Conservation (phyloP, 345 rosid species). For the Pistacia integerrima region DNA sequence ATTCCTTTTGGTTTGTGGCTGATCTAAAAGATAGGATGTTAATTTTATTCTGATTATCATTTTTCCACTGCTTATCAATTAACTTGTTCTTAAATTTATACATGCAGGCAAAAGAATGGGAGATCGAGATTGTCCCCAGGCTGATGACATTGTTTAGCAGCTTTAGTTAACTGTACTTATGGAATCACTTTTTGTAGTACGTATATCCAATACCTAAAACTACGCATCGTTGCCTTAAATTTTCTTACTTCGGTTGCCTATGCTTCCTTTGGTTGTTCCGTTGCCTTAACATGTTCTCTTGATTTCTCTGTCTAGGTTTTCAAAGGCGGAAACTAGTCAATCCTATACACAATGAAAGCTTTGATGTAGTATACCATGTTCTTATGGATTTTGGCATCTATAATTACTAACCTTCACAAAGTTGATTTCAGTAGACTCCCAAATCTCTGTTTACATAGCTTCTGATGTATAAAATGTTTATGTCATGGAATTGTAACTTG, state of each 20-base stretch:
- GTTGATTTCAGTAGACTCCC: background rate
- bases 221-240: background rate
- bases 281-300: background rate
- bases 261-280: background rate
- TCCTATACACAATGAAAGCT: background rate
- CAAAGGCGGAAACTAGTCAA: background rate
- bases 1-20: constrained; percentile 73
- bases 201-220: background rate
- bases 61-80: background rate
- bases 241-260: background rate
- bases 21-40: background rate
- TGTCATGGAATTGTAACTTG: background rate
- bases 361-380: background rate
- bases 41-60: background rate
- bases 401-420: constrained; percentile 15
- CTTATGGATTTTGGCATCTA: constrained; percentile 13
- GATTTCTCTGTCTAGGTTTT: background rate
- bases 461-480: background rate
- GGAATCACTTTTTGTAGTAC: constrained; percentile 8
- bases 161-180: constrained; percentile 12
- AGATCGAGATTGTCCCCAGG: constrained; percentile 50
- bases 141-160: constrained; percentile 17
- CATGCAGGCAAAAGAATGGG: constrained; percentile 79
- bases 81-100: constrained; percentile 8
- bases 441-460: constrained; percentile 2